A percentile compares a stretch with the other conserved stretches of the same genome.
Evolutionary conservation across 1,284 basidiomycete species (phyloP).

Genomic region (Tilletia setariae): DNA sequence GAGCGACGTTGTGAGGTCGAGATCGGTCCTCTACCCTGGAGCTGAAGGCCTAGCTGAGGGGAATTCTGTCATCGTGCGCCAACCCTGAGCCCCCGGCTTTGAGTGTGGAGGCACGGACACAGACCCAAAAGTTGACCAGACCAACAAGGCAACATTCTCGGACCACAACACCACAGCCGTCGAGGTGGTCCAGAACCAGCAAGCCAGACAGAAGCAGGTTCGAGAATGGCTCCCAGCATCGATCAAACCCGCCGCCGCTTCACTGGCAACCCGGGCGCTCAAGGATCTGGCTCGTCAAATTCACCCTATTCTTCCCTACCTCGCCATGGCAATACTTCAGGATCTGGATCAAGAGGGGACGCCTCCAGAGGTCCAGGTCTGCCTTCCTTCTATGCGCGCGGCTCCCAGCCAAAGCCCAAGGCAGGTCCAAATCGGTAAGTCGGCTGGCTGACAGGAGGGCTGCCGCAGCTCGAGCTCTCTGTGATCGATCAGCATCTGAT

Average conservation of each 20-base stretch:
- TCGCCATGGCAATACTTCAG: neutral
- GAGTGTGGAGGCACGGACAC: no score
- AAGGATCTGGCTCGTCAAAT: no score
- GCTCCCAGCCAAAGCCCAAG: conserved; percentile 17
- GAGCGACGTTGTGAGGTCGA: no score
- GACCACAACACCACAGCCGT: no score
- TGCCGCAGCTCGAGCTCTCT: neutral
- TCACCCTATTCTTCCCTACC: neutral
- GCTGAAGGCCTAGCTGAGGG: no score
- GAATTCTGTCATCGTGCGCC: no score
- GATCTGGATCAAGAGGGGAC: neutral
- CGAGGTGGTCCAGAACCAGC: no score
- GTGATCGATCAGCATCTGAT: no score
- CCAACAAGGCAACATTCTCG: no score
- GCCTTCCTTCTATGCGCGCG: conserved; percentile 14
- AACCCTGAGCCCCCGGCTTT: no score
- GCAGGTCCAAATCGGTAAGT: conserved; percentile 25
- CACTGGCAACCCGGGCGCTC: neutral
- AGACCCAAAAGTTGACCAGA: neutral
- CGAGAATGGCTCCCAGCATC: conserved; percentile 3
- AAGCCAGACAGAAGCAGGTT: no score
- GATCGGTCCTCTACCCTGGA: no score
- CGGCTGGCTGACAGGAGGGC: neutral
- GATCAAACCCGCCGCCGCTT: neutral
- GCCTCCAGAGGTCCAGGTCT: neutral